Evolutionary conservation across 129 eudicot species (phyloP).

Genomic region (Chrysanthemum seticuspe): DNA sequence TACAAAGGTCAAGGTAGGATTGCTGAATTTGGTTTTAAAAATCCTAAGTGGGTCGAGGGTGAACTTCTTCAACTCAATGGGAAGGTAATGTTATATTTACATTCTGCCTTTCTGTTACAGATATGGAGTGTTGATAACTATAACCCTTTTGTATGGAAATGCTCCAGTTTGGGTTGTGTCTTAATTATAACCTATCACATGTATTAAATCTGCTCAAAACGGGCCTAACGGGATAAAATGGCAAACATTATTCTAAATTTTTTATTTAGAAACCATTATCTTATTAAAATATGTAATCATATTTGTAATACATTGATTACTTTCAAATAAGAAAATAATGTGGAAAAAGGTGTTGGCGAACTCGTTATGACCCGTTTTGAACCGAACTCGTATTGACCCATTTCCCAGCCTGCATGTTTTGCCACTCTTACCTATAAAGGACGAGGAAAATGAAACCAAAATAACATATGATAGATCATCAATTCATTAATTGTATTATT

Average conservation of each 20-base stretch:
- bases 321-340: background rate
- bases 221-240: background rate
- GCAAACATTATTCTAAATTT: background rate
- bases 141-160: background rate
- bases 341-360: background rate
- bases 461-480: background rate
- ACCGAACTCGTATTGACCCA: background rate
- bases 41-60: conserved; percentile 97
- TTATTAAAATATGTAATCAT: background rate
- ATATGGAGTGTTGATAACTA: background rate
- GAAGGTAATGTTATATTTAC: conserved; percentile 52
- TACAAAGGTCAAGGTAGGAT: conserved; percentile 96
- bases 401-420: background rate
- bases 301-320: background rate
- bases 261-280: background rate
- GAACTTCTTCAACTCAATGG: conserved; percentile 97
- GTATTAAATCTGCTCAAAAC: background rate
- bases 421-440: no score
- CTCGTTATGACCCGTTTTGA: background rate
- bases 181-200: background rate
- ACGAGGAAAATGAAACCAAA: background rate
- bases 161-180: background rate
- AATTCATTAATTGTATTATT: background rate
- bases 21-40: conserved; percentile 82
- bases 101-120: background rate